phyloP scores from a whole-genome alignment of 495 filamentous ascomycete species.

The Xylaria curta region DNA sequence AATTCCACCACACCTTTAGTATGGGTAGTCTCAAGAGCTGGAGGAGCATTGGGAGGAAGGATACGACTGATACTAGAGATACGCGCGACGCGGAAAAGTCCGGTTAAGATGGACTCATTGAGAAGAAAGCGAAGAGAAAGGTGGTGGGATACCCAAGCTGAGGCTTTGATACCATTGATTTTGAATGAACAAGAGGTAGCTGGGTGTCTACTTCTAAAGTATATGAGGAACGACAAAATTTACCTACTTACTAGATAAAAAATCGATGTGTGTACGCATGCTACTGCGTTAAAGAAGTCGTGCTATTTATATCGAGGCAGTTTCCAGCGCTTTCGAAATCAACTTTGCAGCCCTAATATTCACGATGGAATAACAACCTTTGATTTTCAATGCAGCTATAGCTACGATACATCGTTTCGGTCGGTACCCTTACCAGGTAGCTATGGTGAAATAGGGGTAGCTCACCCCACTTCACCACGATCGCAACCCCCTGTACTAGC shows the following conservation, averaged over 20 bases:
- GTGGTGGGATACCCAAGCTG: conserved; percentile 1
- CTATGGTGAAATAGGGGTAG: not conserved
- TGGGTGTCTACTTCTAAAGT: not conserved
- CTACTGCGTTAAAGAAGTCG: not conserved
- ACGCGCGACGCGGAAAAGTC: conserved; percentile 28
- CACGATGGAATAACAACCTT: not conserved
- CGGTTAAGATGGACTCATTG: conserved; percentile 20
- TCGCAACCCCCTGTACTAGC: not conserved
- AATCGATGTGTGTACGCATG: not conserved
- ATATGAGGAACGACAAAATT: not conserved
- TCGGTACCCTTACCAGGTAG: not conserved
- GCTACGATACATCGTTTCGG: not conserved
- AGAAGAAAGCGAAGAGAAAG: not conserved
- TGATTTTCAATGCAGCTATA: not conserved
- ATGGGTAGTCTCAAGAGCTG: conserved; percentile 53
- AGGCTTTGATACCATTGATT: not conserved
- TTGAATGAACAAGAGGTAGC: not conserved
- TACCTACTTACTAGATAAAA: not conserved
- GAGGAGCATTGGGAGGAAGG: conserved; percentile 41
- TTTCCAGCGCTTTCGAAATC: not conserved
- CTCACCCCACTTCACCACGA: not conserved
- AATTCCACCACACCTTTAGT: conserved; percentile 47
- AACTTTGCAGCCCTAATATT: not conserved
- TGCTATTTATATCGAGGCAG: not conserved
- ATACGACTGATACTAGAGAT: conserved; percentile 38